Evolutionary conservation across 2,329 filamentous ascomycete genomes (phyloP).

Genomic region (Colletotrichum abscissum): DNA sequence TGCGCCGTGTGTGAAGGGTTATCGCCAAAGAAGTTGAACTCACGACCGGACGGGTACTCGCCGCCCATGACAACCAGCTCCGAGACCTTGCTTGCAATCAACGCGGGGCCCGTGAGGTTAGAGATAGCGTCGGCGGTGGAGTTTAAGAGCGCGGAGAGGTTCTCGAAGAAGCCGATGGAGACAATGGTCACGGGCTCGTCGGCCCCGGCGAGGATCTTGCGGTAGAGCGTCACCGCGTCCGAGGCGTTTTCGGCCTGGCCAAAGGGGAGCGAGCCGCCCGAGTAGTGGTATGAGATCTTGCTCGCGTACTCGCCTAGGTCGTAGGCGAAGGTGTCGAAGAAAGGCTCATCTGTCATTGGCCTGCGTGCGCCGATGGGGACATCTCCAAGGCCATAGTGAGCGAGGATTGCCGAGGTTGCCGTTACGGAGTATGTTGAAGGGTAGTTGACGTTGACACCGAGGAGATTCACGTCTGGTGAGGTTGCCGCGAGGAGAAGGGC

Average conservation of each 20-base stretch:
- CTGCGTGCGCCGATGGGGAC: conserved; percentile 52
- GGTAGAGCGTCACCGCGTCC: conserved; percentile 58
- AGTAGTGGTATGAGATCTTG: conserved; percentile 57
- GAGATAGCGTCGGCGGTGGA: conserved; percentile 54
- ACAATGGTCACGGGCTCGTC: conserved; percentile 57
- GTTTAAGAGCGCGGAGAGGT: conserved; percentile 58
- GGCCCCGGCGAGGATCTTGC: conserved; percentile 52
- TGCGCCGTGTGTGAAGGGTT: conserved; percentile 51
- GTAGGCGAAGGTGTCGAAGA: conserved; percentile 54
- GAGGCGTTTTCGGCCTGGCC: conserved; percentile 47
- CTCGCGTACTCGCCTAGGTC: conserved; percentile 56
- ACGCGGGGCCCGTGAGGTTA: conserved; percentile 50
- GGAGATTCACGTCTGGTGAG: conserved; percentile 47
- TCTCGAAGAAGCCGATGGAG: conserved; percentile 58
- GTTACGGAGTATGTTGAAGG: conserved; percentile 54
- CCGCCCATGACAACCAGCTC: conserved; percentile 66
- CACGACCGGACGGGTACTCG: conserved; percentile 56
- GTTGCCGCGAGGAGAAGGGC: conserved; percentile 55
- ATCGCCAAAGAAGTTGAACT: conserved; percentile 61
- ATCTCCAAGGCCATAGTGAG: conserved; percentile 50
- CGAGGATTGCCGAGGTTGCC: conserved; percentile 52
- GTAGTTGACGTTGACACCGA: conserved; percentile 55
- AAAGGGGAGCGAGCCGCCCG: conserved; percentile 49
- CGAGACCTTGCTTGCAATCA: conserved; percentile 56
- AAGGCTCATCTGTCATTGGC: conserved; percentile 54